Percentiles rank a stretch among this genome's conserved stretches.
Conservation (phyloP, 345 rosid species). For the Balakata baccata region DNA sequence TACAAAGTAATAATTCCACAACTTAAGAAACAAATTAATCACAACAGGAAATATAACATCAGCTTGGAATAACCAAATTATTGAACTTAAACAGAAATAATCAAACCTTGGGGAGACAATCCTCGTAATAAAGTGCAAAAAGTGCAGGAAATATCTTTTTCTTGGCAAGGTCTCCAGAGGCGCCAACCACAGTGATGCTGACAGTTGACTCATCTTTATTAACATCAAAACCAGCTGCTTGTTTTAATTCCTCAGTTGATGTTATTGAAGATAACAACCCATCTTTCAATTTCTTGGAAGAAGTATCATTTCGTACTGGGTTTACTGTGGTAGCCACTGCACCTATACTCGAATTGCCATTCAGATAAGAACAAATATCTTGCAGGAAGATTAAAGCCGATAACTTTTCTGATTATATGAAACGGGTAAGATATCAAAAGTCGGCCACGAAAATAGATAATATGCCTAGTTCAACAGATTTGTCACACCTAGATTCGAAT, state of each 20-base stretch:
- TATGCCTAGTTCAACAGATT: not conserved
- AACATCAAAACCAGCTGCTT: constrained; percentile 39
- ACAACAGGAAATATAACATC: constrained; percentile 18
- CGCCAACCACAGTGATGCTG: constrained; percentile 92
- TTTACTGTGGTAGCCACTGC: constrained; percentile 48
- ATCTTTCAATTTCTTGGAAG: constrained; percentile 45
- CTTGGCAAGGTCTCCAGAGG: constrained; percentile 99
- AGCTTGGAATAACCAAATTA: not conserved
- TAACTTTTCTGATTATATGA: not conserved
- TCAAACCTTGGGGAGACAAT: constrained; percentile 79
- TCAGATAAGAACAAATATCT: constrained; percentile 2
- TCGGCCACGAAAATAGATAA: not conserved
- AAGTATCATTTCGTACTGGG: constrained; percentile 37
- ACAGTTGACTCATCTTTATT: constrained; percentile 60
- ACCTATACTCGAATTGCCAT: constrained; percentile 38
- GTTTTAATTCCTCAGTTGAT: constrained; percentile 41
- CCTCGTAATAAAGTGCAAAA: constrained; percentile 95
- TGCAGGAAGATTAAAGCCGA: not conserved
- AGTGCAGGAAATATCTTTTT: constrained; percentile 99
- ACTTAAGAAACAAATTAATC: not conserved
- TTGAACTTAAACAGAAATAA: constrained; percentile 13
- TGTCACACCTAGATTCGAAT: not conserved
- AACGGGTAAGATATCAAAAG: not conserved
- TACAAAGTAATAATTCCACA: constrained; percentile 34
- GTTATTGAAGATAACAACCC: constrained; percentile 39